Conservation (phyloP, 257 asterid genomes). For the Salvia miltiorrhiza region DNA sequence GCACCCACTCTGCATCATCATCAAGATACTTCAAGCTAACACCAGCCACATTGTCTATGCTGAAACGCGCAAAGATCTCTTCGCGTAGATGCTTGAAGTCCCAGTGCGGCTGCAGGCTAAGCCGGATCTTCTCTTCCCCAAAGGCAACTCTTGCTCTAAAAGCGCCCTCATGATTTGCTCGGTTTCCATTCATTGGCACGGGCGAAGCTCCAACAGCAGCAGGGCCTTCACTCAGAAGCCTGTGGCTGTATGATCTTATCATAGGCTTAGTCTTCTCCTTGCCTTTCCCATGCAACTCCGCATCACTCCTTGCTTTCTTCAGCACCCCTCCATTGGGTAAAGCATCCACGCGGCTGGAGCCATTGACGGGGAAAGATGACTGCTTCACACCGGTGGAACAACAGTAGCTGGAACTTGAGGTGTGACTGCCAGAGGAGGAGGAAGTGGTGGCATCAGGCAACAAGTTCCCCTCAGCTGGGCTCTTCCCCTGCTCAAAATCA, state of each 20-base stretch:
- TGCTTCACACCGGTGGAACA: slow-evolving; percentile 52
- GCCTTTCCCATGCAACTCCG: slow-evolving; percentile 38
- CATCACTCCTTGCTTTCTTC: slow-evolving; percentile 43
- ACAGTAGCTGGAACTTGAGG: slow-evolving; percentile 62
- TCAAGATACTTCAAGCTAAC: slow-evolving; percentile 64
- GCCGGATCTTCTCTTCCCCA: slow-evolving; percentile 69
- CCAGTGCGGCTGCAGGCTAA: slow-evolving; percentile 59
- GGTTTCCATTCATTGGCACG: slow-evolving; percentile 30
- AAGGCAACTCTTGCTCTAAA: slow-evolving; percentile 57
- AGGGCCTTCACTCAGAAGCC: slow-evolving; percentile 27
- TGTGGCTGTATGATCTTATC: slow-evolving; percentile 55
- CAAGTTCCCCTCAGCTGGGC: slow-evolving; percentile 32
- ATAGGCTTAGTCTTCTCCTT: slow-evolving; percentile 49
- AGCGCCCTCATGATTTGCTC: slow-evolving; percentile 12
- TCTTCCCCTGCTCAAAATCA: slow-evolving; percentile 22
- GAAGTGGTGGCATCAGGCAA: slow-evolving; percentile 38
- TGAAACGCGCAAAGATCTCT: slow-evolving; percentile 60
- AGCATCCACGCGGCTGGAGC: slow-evolving; percentile 28
- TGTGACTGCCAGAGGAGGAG: slow-evolving; percentile 61
- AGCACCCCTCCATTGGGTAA: slow-evolving; percentile 30
- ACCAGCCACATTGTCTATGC: slow-evolving; percentile 35
- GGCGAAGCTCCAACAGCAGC: slow-evolving; percentile 34
- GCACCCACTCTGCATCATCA: slow-evolving; percentile 81
- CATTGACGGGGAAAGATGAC: slow-evolving; percentile 27
- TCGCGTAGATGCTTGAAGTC: slow-evolving; percentile 41